Conservation (phyloP, 1,139 yeast species). For the Debaryomyces robertsiae region DNA sequence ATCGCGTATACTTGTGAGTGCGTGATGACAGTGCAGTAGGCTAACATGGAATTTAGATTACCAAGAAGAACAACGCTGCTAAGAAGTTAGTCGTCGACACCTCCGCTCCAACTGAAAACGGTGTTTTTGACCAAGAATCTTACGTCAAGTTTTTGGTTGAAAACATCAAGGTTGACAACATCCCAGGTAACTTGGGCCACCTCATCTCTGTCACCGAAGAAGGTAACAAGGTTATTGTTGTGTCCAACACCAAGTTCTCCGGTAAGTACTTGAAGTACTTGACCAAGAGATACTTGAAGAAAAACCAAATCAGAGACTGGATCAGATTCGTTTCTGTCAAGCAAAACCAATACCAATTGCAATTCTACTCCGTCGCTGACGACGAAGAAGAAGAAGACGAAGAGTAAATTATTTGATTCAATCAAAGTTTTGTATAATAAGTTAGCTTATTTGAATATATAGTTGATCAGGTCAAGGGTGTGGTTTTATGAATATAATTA, state of each 20-base stretch:
- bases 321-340: constrained; percentile 97
- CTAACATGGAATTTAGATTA: constrained; percentile 61
- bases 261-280: constrained; percentile 99
- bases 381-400: constrained; percentile 97
- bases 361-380: constrained; percentile 97
- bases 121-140: constrained; percentile 96
- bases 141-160: constrained; percentile 98
- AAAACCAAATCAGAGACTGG: constrained; percentile 99
- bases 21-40: constrained; percentile 60
- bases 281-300: constrained; percentile 99
- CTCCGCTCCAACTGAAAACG: constrained; percentile 96
- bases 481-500: constrained; percentile 8
- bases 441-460: constrained; percentile 8
- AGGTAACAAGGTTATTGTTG: constrained; percentile 84
- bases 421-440: constrained; percentile 5
- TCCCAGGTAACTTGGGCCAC: constrained; percentile 96
- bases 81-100: constrained; percentile 96
- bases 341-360: constrained; percentile 96
- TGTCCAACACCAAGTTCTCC: constrained; percentile 92
- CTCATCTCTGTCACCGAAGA: constrained; percentile 86
- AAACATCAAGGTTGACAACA: constrained; percentile 98
- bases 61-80: constrained; percentile 77
- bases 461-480: constrained; percentile 9
- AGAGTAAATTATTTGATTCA: constrained; percentile 50
- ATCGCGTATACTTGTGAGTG: constrained; percentile 25